Conservation (phyloP, 108 stramenopile species). For the Cyclotella cryptica region DNA sequence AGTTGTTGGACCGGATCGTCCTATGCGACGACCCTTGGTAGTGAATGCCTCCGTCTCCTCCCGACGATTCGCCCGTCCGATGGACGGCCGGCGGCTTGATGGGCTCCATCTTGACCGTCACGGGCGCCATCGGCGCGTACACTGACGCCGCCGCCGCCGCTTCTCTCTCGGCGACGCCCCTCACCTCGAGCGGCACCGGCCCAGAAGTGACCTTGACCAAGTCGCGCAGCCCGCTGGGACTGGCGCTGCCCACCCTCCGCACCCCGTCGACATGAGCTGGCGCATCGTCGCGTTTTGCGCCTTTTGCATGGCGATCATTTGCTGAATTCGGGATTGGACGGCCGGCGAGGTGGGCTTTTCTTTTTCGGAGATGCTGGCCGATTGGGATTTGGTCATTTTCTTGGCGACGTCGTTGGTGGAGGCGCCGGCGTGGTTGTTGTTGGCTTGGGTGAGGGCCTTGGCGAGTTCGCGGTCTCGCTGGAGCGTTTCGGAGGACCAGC, state of each 20-base stretch:
- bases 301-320: slow-evolving; percentile 43
- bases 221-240: slow-evolving; percentile 27
- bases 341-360: slow-evolving; percentile 11
- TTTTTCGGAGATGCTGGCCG: background rate
- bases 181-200: background rate
- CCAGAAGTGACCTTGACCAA: slow-evolving; percentile 3
- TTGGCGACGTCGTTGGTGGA: background rate
- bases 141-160: background rate
- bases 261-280: slow-evolving; percentile 23
- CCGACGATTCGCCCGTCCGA: background rate
- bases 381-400: slow-evolving; percentile 6
- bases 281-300: slow-evolving; percentile 43
- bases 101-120: background rate
- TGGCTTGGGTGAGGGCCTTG: background rate
- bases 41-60: slow-evolving; percentile 15
- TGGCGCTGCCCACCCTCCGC: slow-evolving; percentile 18
- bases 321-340: slow-evolving; percentile 31
- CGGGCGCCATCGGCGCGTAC: too few relatives aligned
- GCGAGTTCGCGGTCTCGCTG: slow-evolving; percentile 18
- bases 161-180: background rate
- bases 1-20: background rate
- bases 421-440: background rate
- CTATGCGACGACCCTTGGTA: slow-evolving; percentile 12
- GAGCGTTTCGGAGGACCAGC: slow-evolving; percentile 30
- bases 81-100: slow-evolving; percentile 15